Evolutionary conservation across 2,329 filamentous ascomycete species (phyloP).

Genomic region (Macrophomina phaseolina): DNA sequence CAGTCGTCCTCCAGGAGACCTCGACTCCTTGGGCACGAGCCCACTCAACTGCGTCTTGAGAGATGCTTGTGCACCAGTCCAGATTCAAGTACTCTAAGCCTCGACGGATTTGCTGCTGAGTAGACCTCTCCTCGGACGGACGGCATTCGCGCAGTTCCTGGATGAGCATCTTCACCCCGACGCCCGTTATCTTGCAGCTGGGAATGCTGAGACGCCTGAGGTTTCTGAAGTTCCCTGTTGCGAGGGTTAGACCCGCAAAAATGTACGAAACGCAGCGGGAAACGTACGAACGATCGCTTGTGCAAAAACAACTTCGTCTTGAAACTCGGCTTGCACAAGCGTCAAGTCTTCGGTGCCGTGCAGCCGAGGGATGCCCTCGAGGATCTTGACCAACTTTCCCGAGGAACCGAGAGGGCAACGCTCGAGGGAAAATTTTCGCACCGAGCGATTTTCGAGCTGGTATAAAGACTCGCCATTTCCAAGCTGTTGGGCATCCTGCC

Average conservation of each 20-base stretch:
- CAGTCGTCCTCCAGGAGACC: conserved; percentile 4
- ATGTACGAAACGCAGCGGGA: neutral
- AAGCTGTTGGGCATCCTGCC: neutral
- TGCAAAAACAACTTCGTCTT: neutral
- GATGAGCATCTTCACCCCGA: conserved; percentile 19
- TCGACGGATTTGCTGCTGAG: neutral
- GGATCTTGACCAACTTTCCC: neutral
- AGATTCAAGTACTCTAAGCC: conserved; percentile 18
- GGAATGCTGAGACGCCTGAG: conserved; percentile 19
- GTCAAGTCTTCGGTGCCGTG: conserved; percentile 13
- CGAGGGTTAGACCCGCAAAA: neutral
- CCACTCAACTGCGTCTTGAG: conserved; percentile 23
- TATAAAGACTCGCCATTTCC: neutral
- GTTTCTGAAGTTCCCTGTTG: conserved; percentile 3
- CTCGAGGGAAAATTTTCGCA: conserved; percentile 8
- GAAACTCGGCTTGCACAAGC: conserved; percentile 1
- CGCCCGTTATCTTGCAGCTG: conserved; percentile 20
- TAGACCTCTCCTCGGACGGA: neutral
- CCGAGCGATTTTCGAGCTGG: neutral
- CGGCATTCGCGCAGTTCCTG: neutral
- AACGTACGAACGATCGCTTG: conserved; percentile 12
- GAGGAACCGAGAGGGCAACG: conserved; percentile 1
- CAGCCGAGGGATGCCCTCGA: neutral
- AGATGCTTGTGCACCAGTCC: conserved; percentile 14
- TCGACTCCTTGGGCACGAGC: conserved; percentile 14